A percentile compares a stretch with the other conserved stretches of the same genome.
phyloP scores from a whole-genome alignment of 805 yeast species.

The Ogataea dorogensis region DNA sequence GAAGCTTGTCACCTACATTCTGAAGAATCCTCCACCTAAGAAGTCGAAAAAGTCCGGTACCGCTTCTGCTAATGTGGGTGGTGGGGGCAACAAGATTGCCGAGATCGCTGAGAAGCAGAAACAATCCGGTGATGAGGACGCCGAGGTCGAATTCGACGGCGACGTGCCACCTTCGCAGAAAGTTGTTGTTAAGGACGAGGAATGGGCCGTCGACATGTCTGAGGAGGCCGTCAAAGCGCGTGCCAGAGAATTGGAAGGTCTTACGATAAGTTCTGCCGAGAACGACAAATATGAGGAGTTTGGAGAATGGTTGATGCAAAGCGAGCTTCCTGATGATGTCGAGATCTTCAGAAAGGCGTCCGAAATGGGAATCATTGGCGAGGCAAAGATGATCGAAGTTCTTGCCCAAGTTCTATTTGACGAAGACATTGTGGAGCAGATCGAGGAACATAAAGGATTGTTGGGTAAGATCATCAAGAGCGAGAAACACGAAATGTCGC shows the following conservation, averaged over 20 bases:
- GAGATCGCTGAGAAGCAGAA: slow-evolving; percentile 64
- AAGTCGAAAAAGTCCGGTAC: slow-evolving; percentile 81
- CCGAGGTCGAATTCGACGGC: slow-evolving; percentile 38
- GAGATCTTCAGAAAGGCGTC: slow-evolving; percentile 89
- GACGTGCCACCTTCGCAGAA: slow-evolving; percentile 61
- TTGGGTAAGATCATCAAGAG: slow-evolving; percentile 71
- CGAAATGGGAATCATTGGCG: slow-evolving; percentile 69
- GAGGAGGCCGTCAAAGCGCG: slow-evolving; percentile 94
- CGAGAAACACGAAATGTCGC: slow-evolving; percentile 75
- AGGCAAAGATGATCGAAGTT: slow-evolving; percentile 81
- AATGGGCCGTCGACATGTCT: slow-evolving; percentile 97
- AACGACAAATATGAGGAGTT: slow-evolving; percentile 63
- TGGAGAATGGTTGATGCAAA: slow-evolving; percentile 82
- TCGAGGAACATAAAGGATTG: slow-evolving; percentile 77
- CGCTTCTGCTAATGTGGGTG: slow-evolving; percentile 84
- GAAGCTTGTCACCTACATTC: slow-evolving; percentile 80
- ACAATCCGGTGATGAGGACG: slow-evolving; percentile 35
- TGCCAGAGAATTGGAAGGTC: slow-evolving; percentile 80
- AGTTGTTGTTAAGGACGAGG: slow-evolving; percentile 78
- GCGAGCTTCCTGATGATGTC: slow-evolving; percentile 70
- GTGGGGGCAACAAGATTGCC: slow-evolving; percentile 79
- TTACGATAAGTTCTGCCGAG: slow-evolving; percentile 40
- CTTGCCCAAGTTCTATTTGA: slow-evolving; percentile 87
- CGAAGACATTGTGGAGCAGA: slow-evolving; percentile 69
- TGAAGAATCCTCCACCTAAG: slow-evolving; percentile 87